Conservation (phyloP, 2,329 filamentous ascomycete species). For the Pestalotiopsis sp. region DNA sequence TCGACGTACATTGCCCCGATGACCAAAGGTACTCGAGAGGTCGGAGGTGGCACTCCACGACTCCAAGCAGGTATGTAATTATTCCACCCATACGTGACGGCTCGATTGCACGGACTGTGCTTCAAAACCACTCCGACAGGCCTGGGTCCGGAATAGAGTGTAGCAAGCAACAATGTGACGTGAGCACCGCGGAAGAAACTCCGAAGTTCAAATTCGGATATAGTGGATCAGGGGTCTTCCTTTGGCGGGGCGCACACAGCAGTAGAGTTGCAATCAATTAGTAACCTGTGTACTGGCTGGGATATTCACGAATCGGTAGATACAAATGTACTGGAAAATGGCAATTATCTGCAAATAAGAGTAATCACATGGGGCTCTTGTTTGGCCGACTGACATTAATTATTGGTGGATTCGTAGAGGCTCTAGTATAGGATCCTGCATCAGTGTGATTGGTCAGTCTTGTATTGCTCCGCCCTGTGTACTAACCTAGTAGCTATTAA, state of each 20-base stretch:
- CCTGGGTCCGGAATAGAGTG: background rate
- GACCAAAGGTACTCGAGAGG: background rate
- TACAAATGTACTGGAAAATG: background rate
- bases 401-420: too few relatives aligned
- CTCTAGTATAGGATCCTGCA: too few relatives aligned
- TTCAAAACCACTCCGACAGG: background rate
- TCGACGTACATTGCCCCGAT: background rate
- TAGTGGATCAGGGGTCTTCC: background rate
- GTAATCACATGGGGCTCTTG: too few relatives aligned
- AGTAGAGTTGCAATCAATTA: background rate
- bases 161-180: background rate
- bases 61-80: background rate
- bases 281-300: background rate
- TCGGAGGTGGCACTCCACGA: background rate
- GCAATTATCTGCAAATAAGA: too few relatives aligned
- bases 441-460: too few relatives aligned
- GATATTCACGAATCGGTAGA: background rate
- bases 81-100: background rate
- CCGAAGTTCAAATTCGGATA: slow-evolving; percentile 7
- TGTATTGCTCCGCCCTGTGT: too few relatives aligned
- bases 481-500: too few relatives aligned
- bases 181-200: slow-evolving; percentile 1
- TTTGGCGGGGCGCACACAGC: background rate
- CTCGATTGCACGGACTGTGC: background rate
- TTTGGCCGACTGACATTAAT: too few relatives aligned